Percentiles rank a stretch among this genome's conserved stretches.
These are phyloP conservation scores for Colletotrichum agaves DNA, from an alignment of 2,329 filamentous ascomycete species.

Conservation along the genomic window DNA sequence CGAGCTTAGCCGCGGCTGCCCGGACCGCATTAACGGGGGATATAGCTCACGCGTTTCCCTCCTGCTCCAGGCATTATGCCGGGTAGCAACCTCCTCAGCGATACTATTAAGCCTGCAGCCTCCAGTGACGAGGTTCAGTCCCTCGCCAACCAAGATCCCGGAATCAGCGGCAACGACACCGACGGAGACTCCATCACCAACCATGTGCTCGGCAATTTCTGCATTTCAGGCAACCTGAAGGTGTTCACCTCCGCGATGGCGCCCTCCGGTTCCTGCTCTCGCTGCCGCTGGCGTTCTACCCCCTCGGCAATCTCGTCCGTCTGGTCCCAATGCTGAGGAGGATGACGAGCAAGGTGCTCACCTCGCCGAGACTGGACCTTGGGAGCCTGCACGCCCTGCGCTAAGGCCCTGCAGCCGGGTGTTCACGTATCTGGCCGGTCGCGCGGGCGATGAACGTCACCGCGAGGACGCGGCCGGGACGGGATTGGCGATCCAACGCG, in stretches of 20 bases:
- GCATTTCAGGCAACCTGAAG: no score
- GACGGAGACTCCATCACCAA: background rate
- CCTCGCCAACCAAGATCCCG: background rate
- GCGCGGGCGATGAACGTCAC: background rate
- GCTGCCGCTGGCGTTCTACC: no score
- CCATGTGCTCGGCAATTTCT: background rate
- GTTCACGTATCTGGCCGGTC: background rate
- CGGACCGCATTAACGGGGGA: background rate
- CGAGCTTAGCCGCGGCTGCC: background rate
- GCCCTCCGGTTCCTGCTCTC: no score
- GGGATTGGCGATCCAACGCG: background rate
- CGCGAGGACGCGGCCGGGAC: background rate
- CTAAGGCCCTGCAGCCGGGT: background rate
- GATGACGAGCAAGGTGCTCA: background rate
- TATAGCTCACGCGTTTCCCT: background rate
- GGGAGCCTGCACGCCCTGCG: background rate
- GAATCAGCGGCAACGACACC: background rate
- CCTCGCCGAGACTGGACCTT: background rate
- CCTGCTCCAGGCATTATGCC: background rate
- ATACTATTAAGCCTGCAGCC: background rate
- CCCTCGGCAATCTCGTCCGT: no score
- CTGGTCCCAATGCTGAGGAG: no score
- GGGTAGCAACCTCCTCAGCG: background rate
- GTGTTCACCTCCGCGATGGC: no score
- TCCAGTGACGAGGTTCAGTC: background rate